phyloP scores from a whole-genome alignment of 495 filamentous ascomycete species.

The Hyphodiscus hymeniophilus region DNA sequence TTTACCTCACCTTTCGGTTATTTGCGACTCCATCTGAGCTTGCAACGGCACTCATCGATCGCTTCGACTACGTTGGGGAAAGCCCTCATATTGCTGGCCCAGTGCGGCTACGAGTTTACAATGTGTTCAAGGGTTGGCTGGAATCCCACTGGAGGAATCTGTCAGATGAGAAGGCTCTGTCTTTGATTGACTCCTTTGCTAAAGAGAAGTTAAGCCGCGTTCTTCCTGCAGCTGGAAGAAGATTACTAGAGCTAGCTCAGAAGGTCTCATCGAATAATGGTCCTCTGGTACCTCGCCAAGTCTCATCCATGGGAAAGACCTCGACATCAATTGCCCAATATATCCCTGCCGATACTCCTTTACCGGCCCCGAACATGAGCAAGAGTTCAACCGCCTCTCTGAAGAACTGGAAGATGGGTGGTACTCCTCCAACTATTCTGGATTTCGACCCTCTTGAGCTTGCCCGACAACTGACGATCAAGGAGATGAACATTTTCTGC shows the following conservation, averaged over 20 bases:
- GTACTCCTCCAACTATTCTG: constrained; percentile 63
- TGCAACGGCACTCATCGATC: constrained; percentile 71
- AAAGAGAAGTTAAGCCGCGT: constrained; percentile 55
- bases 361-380: constrained; percentile 60
- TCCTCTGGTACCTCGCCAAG: constrained; percentile 73
- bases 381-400: constrained; percentile 71
- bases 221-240: constrained; percentile 69
- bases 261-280: constrained; percentile 74
- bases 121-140: constrained; percentile 94
- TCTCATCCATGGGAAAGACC: constrained; percentile 85
- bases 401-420: constrained; percentile 63
- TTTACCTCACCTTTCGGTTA: constrained; percentile 94
- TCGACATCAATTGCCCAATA: constrained; percentile 62
- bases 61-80: constrained; percentile 87
- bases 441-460: constrained; percentile 93
- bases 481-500: constrained; percentile 89
- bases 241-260: constrained; percentile 67
- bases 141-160: constrained; percentile 91
- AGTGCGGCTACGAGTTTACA: constrained; percentile 87
- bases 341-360: constrained; percentile 58
- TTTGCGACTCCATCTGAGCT: constrained; percentile 80
- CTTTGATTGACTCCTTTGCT: constrained; percentile 71
- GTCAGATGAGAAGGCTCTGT: constrained; percentile 65
- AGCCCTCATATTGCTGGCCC: constrained; percentile 63
- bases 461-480: constrained; percentile 87